Conservation (phyloP, 2,329 filamentous ascomycete species). For the Aspergillus piperis region DNA sequence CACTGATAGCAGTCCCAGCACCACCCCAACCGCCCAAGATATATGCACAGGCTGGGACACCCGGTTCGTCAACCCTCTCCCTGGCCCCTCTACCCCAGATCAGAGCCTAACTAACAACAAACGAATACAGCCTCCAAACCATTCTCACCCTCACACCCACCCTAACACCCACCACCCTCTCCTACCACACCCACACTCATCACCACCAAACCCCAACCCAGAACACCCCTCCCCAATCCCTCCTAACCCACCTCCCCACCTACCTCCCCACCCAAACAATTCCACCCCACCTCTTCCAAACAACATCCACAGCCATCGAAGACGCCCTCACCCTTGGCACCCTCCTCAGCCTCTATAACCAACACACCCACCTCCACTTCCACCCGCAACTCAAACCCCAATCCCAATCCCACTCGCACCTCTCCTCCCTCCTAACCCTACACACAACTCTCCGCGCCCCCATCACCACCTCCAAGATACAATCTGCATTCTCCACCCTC, state of each 20-base stretch:
- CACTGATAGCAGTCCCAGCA: neutral
- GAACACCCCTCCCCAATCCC: neutral
- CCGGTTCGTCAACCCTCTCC: neutral
- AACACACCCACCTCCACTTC: neutral
- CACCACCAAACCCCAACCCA: too few relatives aligned
- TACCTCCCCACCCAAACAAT: neutral
- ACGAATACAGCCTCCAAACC: neutral
- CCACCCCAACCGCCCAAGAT: neutral
- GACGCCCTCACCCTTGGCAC: conserved; percentile 1
- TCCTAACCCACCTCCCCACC: neutral
- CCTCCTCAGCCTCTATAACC: conserved; percentile 3
- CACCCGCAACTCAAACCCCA: neutral
- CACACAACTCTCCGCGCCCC: conserved; percentile 1
- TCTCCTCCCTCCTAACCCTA: neutral
- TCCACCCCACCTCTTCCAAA: conserved; percentile 2
- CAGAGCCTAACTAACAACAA: neutral
- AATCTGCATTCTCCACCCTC: neutral
- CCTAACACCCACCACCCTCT: neutral
- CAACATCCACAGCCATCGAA: neutral
- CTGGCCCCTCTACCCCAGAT: too few relatives aligned
- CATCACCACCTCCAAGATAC: neutral
- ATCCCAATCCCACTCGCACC: too few relatives aligned
- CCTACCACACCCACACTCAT: too few relatives aligned
- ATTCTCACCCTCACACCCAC: neutral
- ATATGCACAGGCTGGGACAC: neutral